Percentiles rank a stretch among this genome's conserved stretches.
Evolutionary conservation across 768 basidiomycete species (phyloP).

Genomic region (Leccinellum albellum): DNA sequence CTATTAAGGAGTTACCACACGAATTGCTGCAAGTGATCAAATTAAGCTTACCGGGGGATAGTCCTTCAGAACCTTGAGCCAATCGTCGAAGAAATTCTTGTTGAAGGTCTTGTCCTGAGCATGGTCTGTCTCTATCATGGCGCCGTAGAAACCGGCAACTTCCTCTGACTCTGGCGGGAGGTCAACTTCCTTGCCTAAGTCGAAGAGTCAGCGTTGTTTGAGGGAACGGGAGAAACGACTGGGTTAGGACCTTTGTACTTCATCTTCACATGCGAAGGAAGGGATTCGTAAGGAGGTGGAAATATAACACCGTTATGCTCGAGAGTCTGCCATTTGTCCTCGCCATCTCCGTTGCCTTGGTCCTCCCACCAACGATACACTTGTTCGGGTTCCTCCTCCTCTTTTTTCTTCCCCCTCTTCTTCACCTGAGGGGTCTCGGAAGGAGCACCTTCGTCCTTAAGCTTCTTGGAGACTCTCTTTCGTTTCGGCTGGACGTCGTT

Average conservation of each 20-base stretch:
- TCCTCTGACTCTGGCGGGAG: slow-evolving; percentile 89
- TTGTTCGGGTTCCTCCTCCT: slow-evolving; percentile 61
- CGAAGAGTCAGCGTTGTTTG: slow-evolving; percentile 14
- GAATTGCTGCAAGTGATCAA: slow-evolving; percentile 3
- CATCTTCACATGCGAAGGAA: slow-evolving; percentile 86
- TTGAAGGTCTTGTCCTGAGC: slow-evolving; percentile 85
- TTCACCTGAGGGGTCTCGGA: slow-evolving; percentile 46
- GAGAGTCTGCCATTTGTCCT: slow-evolving; percentile 91
- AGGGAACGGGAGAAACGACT: slow-evolving; percentile 8
- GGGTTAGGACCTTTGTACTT: slow-evolving; percentile 77
- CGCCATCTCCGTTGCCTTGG: slow-evolving; percentile 67
- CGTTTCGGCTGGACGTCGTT: slow-evolving; percentile 40
- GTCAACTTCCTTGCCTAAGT: slow-evolving; percentile 68
- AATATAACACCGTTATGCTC: slow-evolving; percentile 94
- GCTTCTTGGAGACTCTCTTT: slow-evolving; percentile 50
- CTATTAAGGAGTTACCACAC: slow-evolving; percentile 34
- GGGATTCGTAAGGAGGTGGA: slow-evolving; percentile 87
- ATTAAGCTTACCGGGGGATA: slow-evolving; percentile 72
- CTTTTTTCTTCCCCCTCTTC: slow-evolving; percentile 55
- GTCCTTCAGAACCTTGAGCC: slow-evolving; percentile 68
- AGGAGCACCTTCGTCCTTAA: slow-evolving; percentile 42
- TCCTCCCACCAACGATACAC: slow-evolving; percentile 87
- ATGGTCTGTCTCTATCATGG: slow-evolving; percentile 90
- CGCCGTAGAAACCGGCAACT: slow-evolving; percentile 94
- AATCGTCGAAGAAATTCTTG: slow-evolving; percentile 95